Conservation (phyloP, 148 eudicot species). For the Nepenthes gracilis region DNA sequence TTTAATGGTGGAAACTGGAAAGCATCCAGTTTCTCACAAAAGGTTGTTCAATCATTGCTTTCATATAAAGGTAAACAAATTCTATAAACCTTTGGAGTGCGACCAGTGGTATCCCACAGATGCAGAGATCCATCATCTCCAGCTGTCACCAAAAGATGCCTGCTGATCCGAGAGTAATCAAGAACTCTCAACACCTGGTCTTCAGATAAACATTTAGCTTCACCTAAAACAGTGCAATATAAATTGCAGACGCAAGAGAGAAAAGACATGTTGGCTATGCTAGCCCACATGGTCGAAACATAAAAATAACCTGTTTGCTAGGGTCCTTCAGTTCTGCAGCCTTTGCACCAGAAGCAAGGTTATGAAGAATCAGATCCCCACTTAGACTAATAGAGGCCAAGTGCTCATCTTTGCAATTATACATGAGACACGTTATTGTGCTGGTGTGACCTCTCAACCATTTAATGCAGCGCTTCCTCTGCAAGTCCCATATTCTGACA, state of each 20-base stretch:
- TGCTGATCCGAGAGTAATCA: constrained; percentile 90
- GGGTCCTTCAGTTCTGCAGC: constrained; percentile 94
- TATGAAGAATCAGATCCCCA: constrained; percentile 90
- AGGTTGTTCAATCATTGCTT: too few relatives aligned
- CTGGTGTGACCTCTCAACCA: constrained; percentile 89
- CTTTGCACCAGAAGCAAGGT: constrained; percentile 86
- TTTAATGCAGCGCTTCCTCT: constrained; percentile 88
- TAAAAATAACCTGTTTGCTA: constrained; percentile 50
- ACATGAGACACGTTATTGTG: constrained; percentile 68
- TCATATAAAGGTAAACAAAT: neutral
- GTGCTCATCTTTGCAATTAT: constrained; percentile 96
- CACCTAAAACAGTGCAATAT: constrained; percentile 7
- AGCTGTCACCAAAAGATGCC: constrained; percentile 92
- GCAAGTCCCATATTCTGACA: constrained; percentile 94
- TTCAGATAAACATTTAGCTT: constrained; percentile 26
- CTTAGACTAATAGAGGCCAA: constrained; percentile 83
- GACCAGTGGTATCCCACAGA: constrained; percentile 93
- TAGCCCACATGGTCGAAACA: constrained; percentile 1
- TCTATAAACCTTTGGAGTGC: constrained; percentile 72
- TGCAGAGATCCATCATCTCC: constrained; percentile 98
- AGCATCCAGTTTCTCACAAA: too few relatives aligned
- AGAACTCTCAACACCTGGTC: constrained; percentile 86
- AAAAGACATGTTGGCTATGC: constrained; percentile 2
- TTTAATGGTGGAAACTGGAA: too few relatives aligned
- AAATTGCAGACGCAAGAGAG: constrained; percentile 3